These are phyloP conservation scores for Phytophthora pisi DNA, from an alignment of 352 stramenopile species.

Conservation along the genomic window DNA sequence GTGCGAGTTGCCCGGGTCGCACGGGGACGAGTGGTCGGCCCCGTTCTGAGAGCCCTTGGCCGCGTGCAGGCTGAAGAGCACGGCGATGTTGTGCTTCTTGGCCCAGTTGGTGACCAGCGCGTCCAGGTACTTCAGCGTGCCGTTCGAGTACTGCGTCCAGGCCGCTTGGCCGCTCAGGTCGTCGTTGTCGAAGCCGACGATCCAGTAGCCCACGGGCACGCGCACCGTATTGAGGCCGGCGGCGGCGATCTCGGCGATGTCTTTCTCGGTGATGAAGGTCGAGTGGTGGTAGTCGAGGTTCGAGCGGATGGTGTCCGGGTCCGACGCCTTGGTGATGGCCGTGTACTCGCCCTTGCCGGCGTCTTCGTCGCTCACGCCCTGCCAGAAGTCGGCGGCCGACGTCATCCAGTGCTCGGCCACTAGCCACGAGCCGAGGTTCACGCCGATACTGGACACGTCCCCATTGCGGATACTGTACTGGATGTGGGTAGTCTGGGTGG, in stretches of 20 bases:
- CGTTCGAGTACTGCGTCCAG: conserved; percentile 51
- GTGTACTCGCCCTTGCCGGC: conserved; percentile 61
- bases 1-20: conserved; percentile 40
- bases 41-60: conserved; percentile 84
- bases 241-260: conserved; percentile 62
- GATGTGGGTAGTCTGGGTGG: conserved; percentile 40
- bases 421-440: conserved; percentile 79
- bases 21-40: conserved; percentile 70
- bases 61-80: conserved; percentile 73
- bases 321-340: conserved; percentile 50
- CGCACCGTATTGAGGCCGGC: conserved; percentile 79
- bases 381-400: conserved; percentile 53
- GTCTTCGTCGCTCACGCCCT: conserved; percentile 42
- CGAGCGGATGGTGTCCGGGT: conserved; percentile 40
- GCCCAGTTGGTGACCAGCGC: conserved; percentile 49
- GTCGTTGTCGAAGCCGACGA: conserved; percentile 65
- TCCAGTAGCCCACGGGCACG: conserved; percentile 84
- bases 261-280: conserved; percentile 74
- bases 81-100: conserved; percentile 50
- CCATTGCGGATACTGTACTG: conserved; percentile 68
- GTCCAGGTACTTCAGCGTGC: conserved; percentile 56
- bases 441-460: conserved; percentile 48
- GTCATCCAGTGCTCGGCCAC: conserved; percentile 86
- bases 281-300: conserved; percentile 58
- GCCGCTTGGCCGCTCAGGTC: conserved; percentile 40